Percentiles rank a stretch among this genome's conserved stretches.
These are phyloP conservation scores for Suillus paluster DNA, from an alignment of 768 basidiomycete genomes.

Conservation along the genomic window DNA sequence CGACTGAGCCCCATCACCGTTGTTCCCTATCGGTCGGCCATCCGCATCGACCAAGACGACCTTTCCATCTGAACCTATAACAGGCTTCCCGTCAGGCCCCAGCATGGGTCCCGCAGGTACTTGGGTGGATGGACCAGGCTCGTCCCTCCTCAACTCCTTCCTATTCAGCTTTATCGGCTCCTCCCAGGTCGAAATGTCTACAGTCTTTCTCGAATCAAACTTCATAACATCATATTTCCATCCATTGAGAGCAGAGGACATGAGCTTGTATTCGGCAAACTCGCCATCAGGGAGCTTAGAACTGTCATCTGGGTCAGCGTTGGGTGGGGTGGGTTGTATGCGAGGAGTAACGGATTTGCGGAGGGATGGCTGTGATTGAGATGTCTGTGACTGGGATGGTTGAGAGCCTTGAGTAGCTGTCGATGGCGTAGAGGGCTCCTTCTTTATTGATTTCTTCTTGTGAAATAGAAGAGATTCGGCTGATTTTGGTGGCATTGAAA, in stretches of 20 bases:
- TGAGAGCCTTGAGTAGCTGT: conserved; percentile 17
- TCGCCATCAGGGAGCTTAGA: conserved; percentile 66
- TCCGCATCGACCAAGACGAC: conserved; percentile 84
- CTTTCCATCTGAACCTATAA: conserved; percentile 76
- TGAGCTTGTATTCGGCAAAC: conserved; percentile 76
- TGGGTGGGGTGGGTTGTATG: conserved; percentile 44
- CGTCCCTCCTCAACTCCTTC: conserved; percentile 72
- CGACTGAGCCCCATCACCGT: conserved; percentile 33
- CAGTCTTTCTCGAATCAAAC: conserved; percentile 74
- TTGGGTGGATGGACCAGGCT: conserved; percentile 39
- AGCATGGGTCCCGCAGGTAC: conserved; percentile 74
- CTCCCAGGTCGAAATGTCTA: conserved; percentile 72
- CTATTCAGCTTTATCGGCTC: conserved; percentile 86
- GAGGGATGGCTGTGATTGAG: conserved; percentile 20
- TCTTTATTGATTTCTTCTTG: conserved; percentile 49
- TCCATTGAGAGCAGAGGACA: conserved; percentile 79
- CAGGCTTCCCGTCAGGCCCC: conserved; percentile 83
- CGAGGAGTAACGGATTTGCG: conserved; percentile 44
- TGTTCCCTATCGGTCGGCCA: conserved; percentile 65
- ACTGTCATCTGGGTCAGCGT: conserved; percentile 52
- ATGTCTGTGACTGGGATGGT: conserved; percentile 12
- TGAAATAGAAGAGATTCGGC: conserved; percentile 65
- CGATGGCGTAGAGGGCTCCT: conserved; percentile 20
- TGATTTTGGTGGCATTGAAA: conserved; percentile 33
- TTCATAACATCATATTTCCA: conserved; percentile 96